phyloP scores from a whole-genome alignment of 2,329 filamentous ascomycete genomes.

The Tolypocladium guangdongense region DNA sequence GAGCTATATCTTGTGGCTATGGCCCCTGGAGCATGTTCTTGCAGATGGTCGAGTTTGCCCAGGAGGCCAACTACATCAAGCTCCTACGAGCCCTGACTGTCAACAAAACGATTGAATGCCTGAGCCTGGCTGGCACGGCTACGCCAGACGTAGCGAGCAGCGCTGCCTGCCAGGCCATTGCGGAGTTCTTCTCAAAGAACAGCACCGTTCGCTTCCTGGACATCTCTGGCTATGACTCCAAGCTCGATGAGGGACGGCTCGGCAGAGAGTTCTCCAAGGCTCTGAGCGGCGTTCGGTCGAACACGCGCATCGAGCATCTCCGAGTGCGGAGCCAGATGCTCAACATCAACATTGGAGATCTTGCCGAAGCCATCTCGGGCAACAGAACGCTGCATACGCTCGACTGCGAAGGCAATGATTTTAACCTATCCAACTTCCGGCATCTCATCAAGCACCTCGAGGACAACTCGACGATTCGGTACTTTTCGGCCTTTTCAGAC shows the following conservation, averaged over 20 bases:
- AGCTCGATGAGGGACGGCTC: constrained; percentile 45
- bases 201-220: constrained; percentile 41
- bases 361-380: constrained; percentile 36
- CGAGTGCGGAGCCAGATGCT: constrained; percentile 46
- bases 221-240: constrained; percentile 45
- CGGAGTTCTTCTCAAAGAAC: constrained; percentile 41
- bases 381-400: constrained; percentile 40
- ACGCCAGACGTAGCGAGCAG: constrained; percentile 34
- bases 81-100: constrained; percentile 37
- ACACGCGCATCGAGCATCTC: constrained; percentile 35
- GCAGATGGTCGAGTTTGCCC: constrained; percentile 46
- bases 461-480: constrained; percentile 30
- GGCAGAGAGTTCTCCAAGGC: constrained; percentile 41
- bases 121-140: constrained; percentile 44
- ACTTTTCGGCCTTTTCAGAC: constrained; percentile 31
- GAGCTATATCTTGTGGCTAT: constrained; percentile 33
- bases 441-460: constrained; percentile 34
- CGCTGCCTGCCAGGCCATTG: constrained; percentile 36
- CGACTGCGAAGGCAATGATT: constrained; percentile 44
- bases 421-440: constrained; percentile 39
- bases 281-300: constrained; percentile 34
- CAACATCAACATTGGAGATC: constrained; percentile 40
- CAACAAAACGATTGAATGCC: constrained; percentile 38
- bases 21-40: constrained; percentile 40
- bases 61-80: constrained; percentile 39